Base-by-base conservation (phyloP, 768 basidiomycete species). In the Dacryopinax primogenitus region DNA sequence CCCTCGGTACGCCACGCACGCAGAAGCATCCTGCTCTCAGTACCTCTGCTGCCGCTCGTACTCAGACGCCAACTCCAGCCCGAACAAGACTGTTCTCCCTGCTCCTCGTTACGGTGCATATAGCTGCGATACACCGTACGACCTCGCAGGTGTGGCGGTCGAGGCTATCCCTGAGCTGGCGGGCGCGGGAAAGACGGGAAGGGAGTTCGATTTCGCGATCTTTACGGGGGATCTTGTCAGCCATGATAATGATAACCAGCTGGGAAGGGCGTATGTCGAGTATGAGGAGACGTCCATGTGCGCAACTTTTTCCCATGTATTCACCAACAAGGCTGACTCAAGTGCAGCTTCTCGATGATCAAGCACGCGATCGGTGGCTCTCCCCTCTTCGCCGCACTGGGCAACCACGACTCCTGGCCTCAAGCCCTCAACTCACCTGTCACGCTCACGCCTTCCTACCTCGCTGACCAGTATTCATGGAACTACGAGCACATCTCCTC, bases 1-100 rank as follows among this genome's bases (percentile, higher is more conserved):
- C 72, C 85, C 87, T 37, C 80, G 67, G 26, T 69, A 69, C 58
- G 51, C 67, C 21, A 69, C 68, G 12, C 64, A 64, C 12, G 63
- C 68, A 21, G 68, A 69, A 62, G 68, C 64, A 15, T 66, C 67
- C 36, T 69, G 68, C 39, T 66, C 67, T 6, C 67, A 66, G 23
- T 64, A 65, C 44, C 37, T 67, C 23, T 69, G 68, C 62, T 69
- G 68, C 64, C 61, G 68, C 32, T 21, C 26, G 26, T 66, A 62
- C 9, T 15, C 7, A 15, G 4, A 6, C 41, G 41, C 41, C 7
- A 44, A 15, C 7, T 23, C 7, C 1, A 51, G 23, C 62, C 64
- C 41, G 62, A 67, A 58, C 66, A 64, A 39, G 64, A 67, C 26
- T 62, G 64, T 21, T 62, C 63, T 12, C 18, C 63, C 69, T 21